These are phyloP conservation scores for Amphirosellinia nigrospora DNA, from an alignment of 495 filamentous ascomycete genomes.

Conservation along the genomic window DNA sequence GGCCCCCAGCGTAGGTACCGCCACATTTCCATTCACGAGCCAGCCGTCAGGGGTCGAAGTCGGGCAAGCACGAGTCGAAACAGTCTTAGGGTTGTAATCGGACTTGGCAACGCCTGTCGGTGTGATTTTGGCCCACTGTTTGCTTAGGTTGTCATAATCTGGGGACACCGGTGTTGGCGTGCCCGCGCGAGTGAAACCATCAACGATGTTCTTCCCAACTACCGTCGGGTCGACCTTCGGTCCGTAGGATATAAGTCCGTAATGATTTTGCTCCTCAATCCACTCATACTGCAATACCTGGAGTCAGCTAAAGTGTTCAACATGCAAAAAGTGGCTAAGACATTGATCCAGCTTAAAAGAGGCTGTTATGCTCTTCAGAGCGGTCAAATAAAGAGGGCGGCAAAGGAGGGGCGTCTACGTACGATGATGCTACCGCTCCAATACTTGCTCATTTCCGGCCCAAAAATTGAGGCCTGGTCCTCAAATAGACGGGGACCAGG, in stretches of 20 bases:
- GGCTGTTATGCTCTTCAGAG: background rate
- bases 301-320: slow-evolving; percentile 2
- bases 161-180: slow-evolving; percentile 76
- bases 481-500: slow-evolving; percentile 71
- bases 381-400: background rate
- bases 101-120: slow-evolving; percentile 70
- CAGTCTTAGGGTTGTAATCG: slow-evolving; percentile 62
- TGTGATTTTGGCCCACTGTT: slow-evolving; percentile 73
- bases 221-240: slow-evolving; percentile 53
- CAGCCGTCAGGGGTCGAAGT: slow-evolving; percentile 70
- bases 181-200: slow-evolving; percentile 72
- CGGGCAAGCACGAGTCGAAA: slow-evolving; percentile 74
- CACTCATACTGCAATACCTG: slow-evolving; percentile 60
- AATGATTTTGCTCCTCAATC: slow-evolving; percentile 85
- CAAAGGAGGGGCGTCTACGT: background rate
- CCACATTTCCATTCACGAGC: slow-evolving; percentile 70
- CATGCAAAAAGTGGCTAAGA: background rate
- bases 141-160: slow-evolving; percentile 79
- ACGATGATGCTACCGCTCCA: slow-evolving; percentile 77
- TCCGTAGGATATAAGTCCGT: slow-evolving; percentile 84
- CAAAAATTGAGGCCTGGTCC: slow-evolving; percentile 80
- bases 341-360: background rate
- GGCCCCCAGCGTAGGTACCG: slow-evolving; percentile 72
- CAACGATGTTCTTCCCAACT: slow-evolving; percentile 59
- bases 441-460: slow-evolving; percentile 68